Evolutionary conservation across 2,329 filamentous ascomycete genomes (phyloP).

Genomic region (Curvularia hawaiiensis): DNA sequence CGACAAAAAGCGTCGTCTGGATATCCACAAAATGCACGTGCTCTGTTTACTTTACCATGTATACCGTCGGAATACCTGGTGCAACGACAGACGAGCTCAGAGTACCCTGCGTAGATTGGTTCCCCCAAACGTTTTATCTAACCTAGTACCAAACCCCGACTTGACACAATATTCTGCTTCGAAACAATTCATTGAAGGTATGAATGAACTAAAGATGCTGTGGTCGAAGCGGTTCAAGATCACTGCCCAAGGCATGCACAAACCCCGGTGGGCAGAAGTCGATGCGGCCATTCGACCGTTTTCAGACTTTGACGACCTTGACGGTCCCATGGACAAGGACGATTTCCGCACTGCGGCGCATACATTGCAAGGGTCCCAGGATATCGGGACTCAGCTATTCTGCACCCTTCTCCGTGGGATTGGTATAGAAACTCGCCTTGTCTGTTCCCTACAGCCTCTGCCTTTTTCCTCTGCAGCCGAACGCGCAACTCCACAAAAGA

Average conservation of each 20-base stretch:
- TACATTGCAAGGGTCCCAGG: conserved; percentile 77
- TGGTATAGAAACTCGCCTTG: conserved; percentile 80
- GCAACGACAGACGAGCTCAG: conserved; percentile 76
- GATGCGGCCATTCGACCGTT: conserved; percentile 61
- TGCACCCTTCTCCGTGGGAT: conserved; percentile 83
- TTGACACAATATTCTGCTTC: conserved; percentile 77
- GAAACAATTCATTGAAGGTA: conserved; percentile 76
- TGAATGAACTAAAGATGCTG: conserved; percentile 69
- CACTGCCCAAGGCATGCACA: conserved; percentile 58
- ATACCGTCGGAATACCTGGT: conserved; percentile 83
- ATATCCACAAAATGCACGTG: conserved; percentile 86
- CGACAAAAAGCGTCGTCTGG: conserved; percentile 67
- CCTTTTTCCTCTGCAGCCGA: conserved; percentile 62
- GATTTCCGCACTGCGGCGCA: conserved; percentile 77
- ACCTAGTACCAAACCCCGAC: conserved; percentile 70
- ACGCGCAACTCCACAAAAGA: conserved; percentile 35
- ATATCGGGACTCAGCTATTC: conserved; percentile 88
- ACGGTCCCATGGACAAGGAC: conserved; percentile 68
- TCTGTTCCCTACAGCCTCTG: conserved; percentile 88
- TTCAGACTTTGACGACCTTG: conserved; percentile 62
- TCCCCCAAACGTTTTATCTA: conserved; percentile 66
- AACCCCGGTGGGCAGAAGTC: conserved; percentile 71
- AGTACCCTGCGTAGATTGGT: conserved; percentile 60
- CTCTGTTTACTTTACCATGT: conserved; percentile 82
- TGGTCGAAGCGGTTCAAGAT: conserved; percentile 75